Evolutionary conservation across 768 basidiomycete species (phyloP).

Genomic region (Suillus tomentosus): DNA sequence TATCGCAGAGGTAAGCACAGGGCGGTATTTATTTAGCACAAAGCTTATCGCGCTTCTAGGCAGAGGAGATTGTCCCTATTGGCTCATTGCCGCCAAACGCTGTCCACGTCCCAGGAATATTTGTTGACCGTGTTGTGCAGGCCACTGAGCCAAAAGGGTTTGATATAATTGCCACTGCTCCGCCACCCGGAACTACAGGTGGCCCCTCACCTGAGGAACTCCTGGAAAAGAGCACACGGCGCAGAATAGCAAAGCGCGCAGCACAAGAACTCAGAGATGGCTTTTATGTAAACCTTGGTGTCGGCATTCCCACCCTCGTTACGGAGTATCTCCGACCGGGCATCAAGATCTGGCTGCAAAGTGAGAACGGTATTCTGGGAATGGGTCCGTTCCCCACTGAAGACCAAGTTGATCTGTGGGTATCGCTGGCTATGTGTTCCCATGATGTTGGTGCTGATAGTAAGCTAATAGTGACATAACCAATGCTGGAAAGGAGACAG

Average conservation of each 20-base stretch:
- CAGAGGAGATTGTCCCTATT: conserved; percentile 80
- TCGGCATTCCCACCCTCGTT: conserved; percentile 84
- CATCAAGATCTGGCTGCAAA: conserved; percentile 78
- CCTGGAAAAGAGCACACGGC: conserved; percentile 51
- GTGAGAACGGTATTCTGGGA: conserved; percentile 83
- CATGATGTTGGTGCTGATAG: background rate
- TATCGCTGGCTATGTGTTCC: conserved; percentile 13
- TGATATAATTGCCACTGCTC: conserved; percentile 66
- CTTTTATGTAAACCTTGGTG: conserved; percentile 79
- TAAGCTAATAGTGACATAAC: conserved; percentile 63
- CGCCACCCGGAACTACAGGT: conserved; percentile 34
- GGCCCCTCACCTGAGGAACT: conserved; percentile 48
- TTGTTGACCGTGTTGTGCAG: conserved; percentile 81
- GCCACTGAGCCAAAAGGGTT: conserved; percentile 72
- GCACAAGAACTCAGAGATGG: conserved; percentile 84
- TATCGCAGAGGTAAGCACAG: conserved; percentile 69
- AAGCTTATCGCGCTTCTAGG: conserved; percentile 40
- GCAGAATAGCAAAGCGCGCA: conserved; percentile 74
- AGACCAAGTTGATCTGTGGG: conserved; percentile 72
- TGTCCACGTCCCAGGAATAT: conserved; percentile 79
- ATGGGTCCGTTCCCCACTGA: conserved; percentile 81
- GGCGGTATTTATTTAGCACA: background rate
- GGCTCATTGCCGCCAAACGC: conserved; percentile 78
- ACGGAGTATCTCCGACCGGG: conserved; percentile 69
- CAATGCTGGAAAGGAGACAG: conserved; percentile 87